Base-by-base conservation (phyloP, 805 yeast genomes). In the Ogataea methanolica region DNA sequence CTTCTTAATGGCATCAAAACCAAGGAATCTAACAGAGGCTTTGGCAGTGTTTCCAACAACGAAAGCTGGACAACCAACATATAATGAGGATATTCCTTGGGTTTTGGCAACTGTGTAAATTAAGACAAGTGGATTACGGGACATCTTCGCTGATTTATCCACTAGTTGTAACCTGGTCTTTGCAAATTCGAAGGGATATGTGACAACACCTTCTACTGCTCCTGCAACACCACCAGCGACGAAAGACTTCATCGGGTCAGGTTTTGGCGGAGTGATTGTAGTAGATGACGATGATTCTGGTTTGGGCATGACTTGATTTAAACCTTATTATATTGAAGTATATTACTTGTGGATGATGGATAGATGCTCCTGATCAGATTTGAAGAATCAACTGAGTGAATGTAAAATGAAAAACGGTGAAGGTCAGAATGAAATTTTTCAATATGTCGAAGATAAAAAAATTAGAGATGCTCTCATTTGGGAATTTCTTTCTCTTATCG, bases 211-310 rank as follows among this genome's bases (percentile, higher is more conserved):
- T 69, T 92, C 99, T 33, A 91, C 82, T 23, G 96, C 98, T 48
- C 98, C 99, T 0, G 98, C 99, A 0, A 87, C 75, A 45, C 97
- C 97, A 47, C 99, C 99, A 6, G 97, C 98, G 26, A 91, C 72
- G 60, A 92, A 89, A 1, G 97, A 88, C 59, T 85, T 82, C 51
- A 78, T 60, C 2, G 94, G 92, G 62, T 85, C 92, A 14, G 80
- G 78, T 61, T 76, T 63, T 34, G 56, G 58, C 16, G 41, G 16
- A n/a, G 11, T 5, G 15, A 9, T 33, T 5, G 36, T 6, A 15
- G 17, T 33, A 4, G 36, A 7, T 41, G 43, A n/a, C 17, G 36
- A 19, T 31, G 36, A 11, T 17, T n/a, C 5, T 33, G 26, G 33
- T 15, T 33, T 17, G 12, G 15, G 2, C 35, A 31, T 7, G 17